Percentiles rank a stretch among this genome's conserved stretches.
Evolutionary conservation across 148 eudicot genomes (phyloP).

Genomic region (Camellia lanceoleosa): DNA sequence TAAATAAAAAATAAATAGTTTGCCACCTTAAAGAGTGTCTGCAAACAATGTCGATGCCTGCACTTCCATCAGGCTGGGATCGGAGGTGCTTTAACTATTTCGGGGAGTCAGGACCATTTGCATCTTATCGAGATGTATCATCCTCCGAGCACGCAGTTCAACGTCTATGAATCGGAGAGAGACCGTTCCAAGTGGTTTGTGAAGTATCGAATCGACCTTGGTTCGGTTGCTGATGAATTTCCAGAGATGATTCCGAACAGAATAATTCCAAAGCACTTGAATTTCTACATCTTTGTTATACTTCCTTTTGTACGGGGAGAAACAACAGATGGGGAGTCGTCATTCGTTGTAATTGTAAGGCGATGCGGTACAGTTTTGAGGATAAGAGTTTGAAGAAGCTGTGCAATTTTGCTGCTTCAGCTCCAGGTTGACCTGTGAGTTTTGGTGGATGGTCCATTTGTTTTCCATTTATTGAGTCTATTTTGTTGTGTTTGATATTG

Average conservation of each 20-base stretch:
- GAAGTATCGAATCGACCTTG: constrained; percentile 22
- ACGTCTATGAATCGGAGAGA: constrained; percentile 25
- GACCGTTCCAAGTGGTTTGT: constrained; percentile 33
- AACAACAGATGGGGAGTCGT: constrained; percentile 4
- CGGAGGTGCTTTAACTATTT: constrained; percentile 8
- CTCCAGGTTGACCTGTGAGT: too few species aligned
- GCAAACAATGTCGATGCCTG: not conserved
- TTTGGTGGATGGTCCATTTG: too few species aligned
- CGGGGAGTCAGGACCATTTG: constrained; percentile 19
- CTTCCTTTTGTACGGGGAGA: constrained; percentile 17
- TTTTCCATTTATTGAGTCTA: too few species aligned
- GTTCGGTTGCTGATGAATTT: constrained; percentile 1
- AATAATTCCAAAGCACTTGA: not conserved
- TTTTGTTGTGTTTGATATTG: too few species aligned
- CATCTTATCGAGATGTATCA: constrained; percentile 20
- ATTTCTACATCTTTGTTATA: constrained; percentile 10
- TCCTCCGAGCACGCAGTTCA: not conserved
- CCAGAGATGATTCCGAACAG: constrained; percentile 9
- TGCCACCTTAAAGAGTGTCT: too few species aligned
- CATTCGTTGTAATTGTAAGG: too few species aligned
- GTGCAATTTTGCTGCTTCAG: too few species aligned
- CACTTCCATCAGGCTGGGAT: not conserved
- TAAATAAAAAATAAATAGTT: too few species aligned
- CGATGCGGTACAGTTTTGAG: too few species aligned
- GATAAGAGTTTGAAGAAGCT: too few species aligned